Base-by-base conservation (phyloP, 345 rosid species). In the Arabis hirsuta region DNA sequence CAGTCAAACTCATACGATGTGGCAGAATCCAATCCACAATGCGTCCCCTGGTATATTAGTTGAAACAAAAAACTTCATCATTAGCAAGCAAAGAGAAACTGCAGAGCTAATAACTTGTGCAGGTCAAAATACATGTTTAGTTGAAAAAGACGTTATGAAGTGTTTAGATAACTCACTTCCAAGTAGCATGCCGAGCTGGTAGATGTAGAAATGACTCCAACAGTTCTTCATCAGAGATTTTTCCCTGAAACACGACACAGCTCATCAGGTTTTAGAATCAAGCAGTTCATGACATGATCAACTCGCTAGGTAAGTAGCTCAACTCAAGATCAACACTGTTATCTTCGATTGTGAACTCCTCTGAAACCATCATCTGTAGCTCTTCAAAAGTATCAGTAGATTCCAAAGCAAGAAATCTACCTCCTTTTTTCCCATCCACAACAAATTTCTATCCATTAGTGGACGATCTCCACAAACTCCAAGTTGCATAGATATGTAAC, bases 231-330 rank as follows among this genome's bases (percentile, higher is more conserved):
- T 11, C 58, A 51, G 69, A 36, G 70, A n/a, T n/a, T 81, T 86
- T 96, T 53, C 96, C 99, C 99, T 96, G 80, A 34, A 58, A 62
- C 45, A 73, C 22, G 43, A 78, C 53, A 55, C 36, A 63, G 36
- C 74, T 53, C 36, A 77, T 32, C 22, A 66, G 64, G 52, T 4
- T 3, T 10, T 29, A 54, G 14, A 65, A 53, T 16, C 34, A 64
- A 59, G 4, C 20, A 59, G n/a, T 14, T 46, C 19, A 20, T 9
- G 72, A 22, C 32, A 41, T 24, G 10, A 65, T 48, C 54, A 55
- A n/a, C n/a, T n/a, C n/a, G n/a, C n/a, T n/a, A n/a, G n/a, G n/a
- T n/a, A n/a, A n/a, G n/a, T n/a, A n/a, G n/a, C n/a, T n/a, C n/a
- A n/a, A n/a, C n/a, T n/a, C n/a, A n/a, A n/a, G n/a, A n/a, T n/a